These are phyloP conservation scores for Penicillium sp. DNA, from an alignment of 2,329 filamentous ascomycete genomes.

Conservation along the genomic window DNA sequence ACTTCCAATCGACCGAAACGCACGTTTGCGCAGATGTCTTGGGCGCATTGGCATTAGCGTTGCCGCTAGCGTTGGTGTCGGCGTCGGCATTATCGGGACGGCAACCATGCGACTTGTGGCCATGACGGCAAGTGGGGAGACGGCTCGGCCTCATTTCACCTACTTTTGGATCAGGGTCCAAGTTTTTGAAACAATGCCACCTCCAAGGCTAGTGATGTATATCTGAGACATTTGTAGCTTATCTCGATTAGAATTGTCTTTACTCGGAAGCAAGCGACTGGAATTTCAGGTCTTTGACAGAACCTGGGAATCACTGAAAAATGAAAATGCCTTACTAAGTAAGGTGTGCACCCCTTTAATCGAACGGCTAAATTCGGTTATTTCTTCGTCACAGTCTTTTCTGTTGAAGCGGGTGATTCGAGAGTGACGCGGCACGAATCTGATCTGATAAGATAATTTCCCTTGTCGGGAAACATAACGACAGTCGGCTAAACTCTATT, in stretches of 20 bases:
- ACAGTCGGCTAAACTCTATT: not conserved
- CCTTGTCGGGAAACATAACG: not conserved
- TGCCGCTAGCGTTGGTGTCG: not conserved
- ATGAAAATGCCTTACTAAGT: too few species aligned
- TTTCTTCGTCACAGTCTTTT: too few species aligned
- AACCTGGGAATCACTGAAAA: too few species aligned
- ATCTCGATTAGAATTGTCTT: not conserved
- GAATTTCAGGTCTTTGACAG: not conserved
- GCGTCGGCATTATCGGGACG: not conserved
- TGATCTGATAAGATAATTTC: conserved; percentile 6
- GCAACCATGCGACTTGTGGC: not conserved
- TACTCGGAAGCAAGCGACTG: not conserved
- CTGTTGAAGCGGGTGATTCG: not conserved
- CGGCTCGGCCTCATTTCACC: conserved; percentile 3
- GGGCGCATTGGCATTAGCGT: not conserved
- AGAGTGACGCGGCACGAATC: not conserved
- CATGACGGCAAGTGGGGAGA: conserved; percentile 4
- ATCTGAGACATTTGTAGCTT: not conserved
- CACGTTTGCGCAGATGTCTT: not conserved
- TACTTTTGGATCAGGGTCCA: not conserved
- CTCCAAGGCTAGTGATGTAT: not conserved
- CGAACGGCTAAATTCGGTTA: too few species aligned
- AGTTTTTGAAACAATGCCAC: not conserved
- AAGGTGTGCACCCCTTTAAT: too few species aligned
- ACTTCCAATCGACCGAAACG: not conserved